Base-by-base conservation (phyloP, 352 stramenopile genomes). In the Pythium rishiriense region DNA sequence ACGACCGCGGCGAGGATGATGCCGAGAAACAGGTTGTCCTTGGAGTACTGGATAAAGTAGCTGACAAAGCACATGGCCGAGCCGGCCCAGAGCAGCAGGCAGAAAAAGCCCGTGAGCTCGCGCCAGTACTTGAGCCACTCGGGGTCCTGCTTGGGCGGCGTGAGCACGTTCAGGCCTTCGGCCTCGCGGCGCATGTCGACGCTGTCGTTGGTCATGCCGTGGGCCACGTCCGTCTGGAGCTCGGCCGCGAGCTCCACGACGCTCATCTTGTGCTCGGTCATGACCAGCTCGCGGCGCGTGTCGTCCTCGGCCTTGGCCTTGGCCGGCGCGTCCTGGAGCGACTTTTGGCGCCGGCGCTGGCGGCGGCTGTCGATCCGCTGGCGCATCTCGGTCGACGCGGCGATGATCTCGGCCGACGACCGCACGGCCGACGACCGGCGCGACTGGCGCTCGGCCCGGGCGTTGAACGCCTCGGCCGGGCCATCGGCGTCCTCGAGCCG, bases 41-140 rank as follows among this genome's bases (percentile, higher is more conserved):
- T 26, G 22, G 72, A 77, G 64, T 73, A 76, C 54, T 83, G 73
- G 61, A 87, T 74, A 5, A n/a, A 65, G 55, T 85, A 87, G 41
- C 68, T 76, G 29, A 81, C 69, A 65, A 84, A 79, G 57, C 75
- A 87, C 74, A 83, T 76, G 61, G 69, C 41, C 26, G 71, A 74
- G n/a, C 73, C 78, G 25, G 70, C 71, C 76, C 72, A 85, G 35
- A 87, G 74, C 64, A 84, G 22, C 47, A 87, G 39, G 26, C 74
- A 83, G 60, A 84, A 87, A 57, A 87, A 85, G 37, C 76, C 75
- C 54, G 76, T 84, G 43, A 87, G 67, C 31, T 87, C 75, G 43
- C 72, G 75, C 64, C 73, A 81, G 66, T 84, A 78, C 64, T 85
- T 84, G 64, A 84, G 48, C 71, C 72, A 81, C 58, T 84, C 75